phyloP scores from a whole-genome alignment of 345 rosid species.

The Arabis alpina region DNA sequence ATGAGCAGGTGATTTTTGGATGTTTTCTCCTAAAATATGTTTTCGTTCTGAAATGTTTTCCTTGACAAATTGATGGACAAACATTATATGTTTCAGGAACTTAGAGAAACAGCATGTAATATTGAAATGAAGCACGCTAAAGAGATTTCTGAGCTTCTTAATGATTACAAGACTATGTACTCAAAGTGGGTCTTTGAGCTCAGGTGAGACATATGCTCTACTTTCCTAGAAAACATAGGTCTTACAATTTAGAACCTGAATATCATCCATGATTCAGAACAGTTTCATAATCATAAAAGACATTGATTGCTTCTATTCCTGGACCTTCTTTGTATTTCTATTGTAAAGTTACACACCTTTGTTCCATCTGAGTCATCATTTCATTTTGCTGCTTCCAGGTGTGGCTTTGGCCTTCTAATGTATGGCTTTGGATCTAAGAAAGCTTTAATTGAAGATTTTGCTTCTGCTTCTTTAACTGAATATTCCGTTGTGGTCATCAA shows the following conservation, averaged over 20 bases:
- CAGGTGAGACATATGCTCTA: conserved; percentile 47
- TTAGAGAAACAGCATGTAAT: conserved; percentile 58
- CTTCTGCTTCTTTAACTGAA: conserved; percentile 69
- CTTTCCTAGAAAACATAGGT: conserved; percentile 1
- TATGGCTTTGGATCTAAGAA: conserved; percentile 97
- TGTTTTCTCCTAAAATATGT: background rate
- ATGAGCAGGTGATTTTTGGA: conserved; percentile 68
- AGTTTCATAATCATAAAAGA: background rate
- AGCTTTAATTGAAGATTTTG: conserved; percentile 80
- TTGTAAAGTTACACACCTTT: background rate
- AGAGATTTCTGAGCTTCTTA: conserved; percentile 56
- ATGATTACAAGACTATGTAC: conserved; percentile 67
- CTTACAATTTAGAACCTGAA: conserved; percentile 17
- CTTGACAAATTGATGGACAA: background rate
- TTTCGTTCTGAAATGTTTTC: background rate
- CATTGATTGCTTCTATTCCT: conserved; percentile 7
- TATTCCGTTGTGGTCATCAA: conserved; percentile 81
- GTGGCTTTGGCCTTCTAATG: conserved; percentile 89
- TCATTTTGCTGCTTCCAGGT: conserved; percentile 49
- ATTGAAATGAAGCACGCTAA: conserved; percentile 68
- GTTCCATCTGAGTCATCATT: conserved; percentile 15
- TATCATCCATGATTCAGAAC: background rate
- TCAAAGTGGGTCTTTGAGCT: conserved; percentile 76
- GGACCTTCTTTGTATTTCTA: conserved; percentile 2
- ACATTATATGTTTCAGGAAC: conserved; percentile 53